phyloP scores from a whole-genome alignment of 805 yeast genomes.

The Wickerhamomyces xylosicus region DNA sequence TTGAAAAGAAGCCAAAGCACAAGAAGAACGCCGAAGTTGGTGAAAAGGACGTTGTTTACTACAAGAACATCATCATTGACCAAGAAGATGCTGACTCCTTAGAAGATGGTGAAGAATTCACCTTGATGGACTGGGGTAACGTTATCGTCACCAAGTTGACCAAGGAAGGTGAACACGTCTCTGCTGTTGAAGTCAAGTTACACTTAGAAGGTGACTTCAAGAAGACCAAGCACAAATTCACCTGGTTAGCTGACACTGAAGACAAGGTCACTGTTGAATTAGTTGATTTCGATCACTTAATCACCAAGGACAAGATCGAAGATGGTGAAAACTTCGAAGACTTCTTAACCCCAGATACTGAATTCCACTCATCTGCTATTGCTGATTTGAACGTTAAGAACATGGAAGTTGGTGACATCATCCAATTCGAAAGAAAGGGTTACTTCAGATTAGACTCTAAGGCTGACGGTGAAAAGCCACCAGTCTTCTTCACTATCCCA shows the following conservation, averaged over 20 bases:
- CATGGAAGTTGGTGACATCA: constrained; percentile 76
- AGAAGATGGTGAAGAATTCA: constrained; percentile 80
- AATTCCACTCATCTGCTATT: constrained; percentile 65
- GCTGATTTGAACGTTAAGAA: constrained; percentile 73
- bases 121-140: constrained; percentile 99
- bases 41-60: constrained; percentile 62
- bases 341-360: constrained; percentile 79
- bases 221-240: constrained; percentile 88
- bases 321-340: constrained; percentile 92
- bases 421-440: constrained; percentile 97
- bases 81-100: constrained; percentile 75
- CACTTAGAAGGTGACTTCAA: constrained; percentile 95
- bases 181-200: constrained; percentile 62
- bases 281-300: constrained; percentile 88
- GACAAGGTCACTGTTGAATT: constrained; percentile 68
- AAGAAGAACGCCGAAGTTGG: constrained; percentile 93
- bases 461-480: constrained; percentile 47
- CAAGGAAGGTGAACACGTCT: constrained; percentile 49
- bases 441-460: constrained; percentile 72
- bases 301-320: constrained; percentile 89
- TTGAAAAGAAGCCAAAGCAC: constrained; percentile 81
- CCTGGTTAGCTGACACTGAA: constrained; percentile 84
- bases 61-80: constrained; percentile 61
- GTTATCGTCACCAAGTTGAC: constrained; percentile 63
- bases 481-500: constrained; percentile 85